Evolutionary conservation across 306 rosid genomes (phyloP).

Genomic region (Castanea sativa): DNA sequence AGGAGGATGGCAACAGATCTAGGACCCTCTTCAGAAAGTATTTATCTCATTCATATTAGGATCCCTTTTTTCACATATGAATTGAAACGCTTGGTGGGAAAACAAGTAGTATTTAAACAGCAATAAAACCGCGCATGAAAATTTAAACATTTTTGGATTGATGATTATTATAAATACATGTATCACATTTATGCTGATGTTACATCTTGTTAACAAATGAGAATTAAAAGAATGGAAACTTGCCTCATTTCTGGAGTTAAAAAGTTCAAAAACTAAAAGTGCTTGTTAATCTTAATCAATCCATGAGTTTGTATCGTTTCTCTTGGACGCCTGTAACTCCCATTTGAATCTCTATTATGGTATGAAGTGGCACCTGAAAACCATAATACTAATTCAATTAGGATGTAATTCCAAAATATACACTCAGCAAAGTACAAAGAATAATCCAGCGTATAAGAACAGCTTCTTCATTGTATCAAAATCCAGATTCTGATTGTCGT

Average conservation of each 20-base stretch:
- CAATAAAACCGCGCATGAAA: no score
- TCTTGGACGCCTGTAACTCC: constrained; percentile 97
- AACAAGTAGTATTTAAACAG: no score
- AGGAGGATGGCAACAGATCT: not conserved
- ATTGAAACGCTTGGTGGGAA: no score
- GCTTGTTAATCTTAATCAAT: constrained; percentile 33
- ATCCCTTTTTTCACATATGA: not conserved
- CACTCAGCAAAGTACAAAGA: not conserved
- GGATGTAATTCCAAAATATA: not conserved
- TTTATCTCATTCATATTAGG: not conserved
- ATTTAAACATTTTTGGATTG: not conserved
- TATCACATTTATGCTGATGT: constrained; percentile 4
- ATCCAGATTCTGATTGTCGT: not conserved
- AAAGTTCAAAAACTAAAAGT: constrained; percentile 16
- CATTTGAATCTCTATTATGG: constrained; percentile 98
- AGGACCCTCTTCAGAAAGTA: not conserved
- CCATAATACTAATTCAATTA: not conserved
- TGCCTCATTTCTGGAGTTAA: constrained; percentile 22
- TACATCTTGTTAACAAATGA: constrained; percentile 39
- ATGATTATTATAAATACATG: constrained; percentile 29
- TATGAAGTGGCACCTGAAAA: constrained; percentile 92
- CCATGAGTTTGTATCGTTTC: constrained; percentile 97
- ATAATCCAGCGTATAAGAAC: not conserved
- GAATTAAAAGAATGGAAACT: constrained; percentile 36
- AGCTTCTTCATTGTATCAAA: not conserved